phyloP scores from a whole-genome alignment of 2,329 filamentous ascomycete genomes.

The Didymella pomorum region DNA sequence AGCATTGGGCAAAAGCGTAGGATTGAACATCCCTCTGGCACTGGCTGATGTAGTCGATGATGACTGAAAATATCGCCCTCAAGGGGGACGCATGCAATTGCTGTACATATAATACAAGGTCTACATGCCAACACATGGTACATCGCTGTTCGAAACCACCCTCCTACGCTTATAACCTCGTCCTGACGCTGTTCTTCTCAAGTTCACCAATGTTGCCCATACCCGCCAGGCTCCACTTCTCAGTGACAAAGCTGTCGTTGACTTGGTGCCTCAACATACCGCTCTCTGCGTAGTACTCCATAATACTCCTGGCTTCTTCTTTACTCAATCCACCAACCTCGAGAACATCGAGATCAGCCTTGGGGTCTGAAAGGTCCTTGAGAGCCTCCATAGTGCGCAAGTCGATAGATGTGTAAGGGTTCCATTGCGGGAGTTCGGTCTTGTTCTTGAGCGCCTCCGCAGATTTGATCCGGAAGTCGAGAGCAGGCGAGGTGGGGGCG shows the following conservation, averaged over 20 bases:
- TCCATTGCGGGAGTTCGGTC: constrained; percentile 52
- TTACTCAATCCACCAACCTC: constrained; percentile 74
- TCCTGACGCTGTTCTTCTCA: constrained; percentile 68
- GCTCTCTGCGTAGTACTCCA: constrained; percentile 94
- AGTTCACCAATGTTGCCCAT: constrained; percentile 86
- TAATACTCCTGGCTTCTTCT: constrained; percentile 76
- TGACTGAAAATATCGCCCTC: constrained; percentile 1
- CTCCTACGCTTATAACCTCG: constrained; percentile 37
- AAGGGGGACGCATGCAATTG: constrained; percentile 18
- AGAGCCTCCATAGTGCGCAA: constrained; percentile 59
- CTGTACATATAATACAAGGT: constrained; percentile 33
- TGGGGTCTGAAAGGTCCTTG: constrained; percentile 48
- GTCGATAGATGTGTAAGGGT: constrained; percentile 63
- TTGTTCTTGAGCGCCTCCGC: constrained; percentile 55
- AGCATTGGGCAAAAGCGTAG: constrained; percentile 81
- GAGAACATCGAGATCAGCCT: constrained; percentile 54
- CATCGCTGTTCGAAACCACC: constrained; percentile 12
- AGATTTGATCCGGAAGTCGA: constrained; percentile 71
- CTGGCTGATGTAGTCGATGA: constrained; percentile 51
- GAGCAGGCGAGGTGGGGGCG: constrained; percentile 66
- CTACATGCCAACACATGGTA: constrained; percentile 28
- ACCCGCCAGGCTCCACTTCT: constrained; percentile 85
- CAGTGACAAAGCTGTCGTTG: constrained; percentile 73
- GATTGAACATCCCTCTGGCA: constrained; percentile 77
- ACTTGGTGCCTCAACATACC: constrained; percentile 77